phyloP scores from a whole-genome alignment of 441 rosid genomes.

The Caryocar brasiliense region DNA sequence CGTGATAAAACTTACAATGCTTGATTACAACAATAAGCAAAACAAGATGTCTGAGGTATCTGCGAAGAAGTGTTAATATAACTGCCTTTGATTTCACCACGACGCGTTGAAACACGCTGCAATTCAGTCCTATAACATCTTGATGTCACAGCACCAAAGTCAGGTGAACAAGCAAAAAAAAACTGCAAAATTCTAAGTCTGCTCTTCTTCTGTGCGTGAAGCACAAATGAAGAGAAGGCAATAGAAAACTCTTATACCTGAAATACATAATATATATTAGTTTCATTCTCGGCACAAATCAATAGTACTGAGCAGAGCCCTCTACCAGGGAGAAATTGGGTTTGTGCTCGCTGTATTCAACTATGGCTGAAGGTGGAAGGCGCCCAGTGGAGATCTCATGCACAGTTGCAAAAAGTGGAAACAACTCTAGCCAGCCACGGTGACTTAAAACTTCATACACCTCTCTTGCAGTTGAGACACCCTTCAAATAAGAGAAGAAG shows the following conservation, averaged over 20 bases:
- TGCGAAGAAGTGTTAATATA: neutral
- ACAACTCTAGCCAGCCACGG: constrained; percentile 76
- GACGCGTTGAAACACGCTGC: constrained; percentile 5
- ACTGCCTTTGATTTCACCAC: constrained; percentile 2
- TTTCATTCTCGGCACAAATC: constrained; percentile 11
- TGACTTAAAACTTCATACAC: constrained; percentile 68
- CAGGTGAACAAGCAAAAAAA: constrained; percentile 1
- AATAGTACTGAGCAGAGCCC: constrained; percentile 22
- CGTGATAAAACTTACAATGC: neutral
- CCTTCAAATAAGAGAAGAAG: constrained; percentile 30
- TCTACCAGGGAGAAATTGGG: constrained; percentile 31
- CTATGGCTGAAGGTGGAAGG: constrained; percentile 80
- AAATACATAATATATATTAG: neutral
- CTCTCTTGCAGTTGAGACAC: constrained; percentile 88
- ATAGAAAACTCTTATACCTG: neutral
- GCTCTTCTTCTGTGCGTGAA: neutral
- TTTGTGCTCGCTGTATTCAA: constrained; percentile 66
- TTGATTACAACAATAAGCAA: neutral
- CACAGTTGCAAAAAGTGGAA: constrained; percentile 80
- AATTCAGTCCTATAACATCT: constrained; percentile 5
- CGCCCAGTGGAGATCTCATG: constrained; percentile 65
- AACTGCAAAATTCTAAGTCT: neutral
- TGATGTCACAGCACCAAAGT: neutral
- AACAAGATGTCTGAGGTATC: neutral
- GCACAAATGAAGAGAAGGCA: constrained; percentile 2